Conservation (phyloP, 2,329 filamentous ascomycete genomes). For the Aspergillus sp. region DNA sequence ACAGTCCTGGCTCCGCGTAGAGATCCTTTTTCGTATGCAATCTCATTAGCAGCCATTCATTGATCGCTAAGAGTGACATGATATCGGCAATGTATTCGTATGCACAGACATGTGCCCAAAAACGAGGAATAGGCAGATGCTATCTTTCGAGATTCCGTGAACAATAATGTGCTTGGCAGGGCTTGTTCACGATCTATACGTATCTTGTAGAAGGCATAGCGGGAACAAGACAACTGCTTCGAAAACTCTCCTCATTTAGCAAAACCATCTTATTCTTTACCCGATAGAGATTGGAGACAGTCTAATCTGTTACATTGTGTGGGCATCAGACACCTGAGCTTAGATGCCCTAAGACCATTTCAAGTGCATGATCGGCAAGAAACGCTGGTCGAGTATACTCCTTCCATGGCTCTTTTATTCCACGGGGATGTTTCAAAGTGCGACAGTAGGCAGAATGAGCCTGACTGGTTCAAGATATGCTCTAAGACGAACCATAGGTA, state of each 20-base stretch:
- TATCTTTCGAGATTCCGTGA: neutral
- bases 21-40: neutral
- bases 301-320: neutral
- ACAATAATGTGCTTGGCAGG: neutral
- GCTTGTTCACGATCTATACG: no score
- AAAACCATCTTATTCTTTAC: neutral
- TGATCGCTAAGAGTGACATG: neutral
- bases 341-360: neutral
- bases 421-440: neutral
- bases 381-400: neutral
- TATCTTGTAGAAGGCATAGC: no score
- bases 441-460: neutral
- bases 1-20: neutral
- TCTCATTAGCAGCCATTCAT: neutral
- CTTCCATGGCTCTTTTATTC: neutral
- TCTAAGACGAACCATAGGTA: no score
- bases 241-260: neutral
- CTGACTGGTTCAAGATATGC: neutral
- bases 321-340: neutral
- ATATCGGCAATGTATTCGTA: neutral
- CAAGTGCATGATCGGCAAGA: neutral
- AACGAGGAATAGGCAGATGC: neutral
- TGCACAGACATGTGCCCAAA: neutral
- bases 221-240: neutral
- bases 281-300: neutral